Evolutionary conservation across 2,329 filamentous ascomycete species (phyloP).

Genomic region (Nemania abortiva): DNA sequence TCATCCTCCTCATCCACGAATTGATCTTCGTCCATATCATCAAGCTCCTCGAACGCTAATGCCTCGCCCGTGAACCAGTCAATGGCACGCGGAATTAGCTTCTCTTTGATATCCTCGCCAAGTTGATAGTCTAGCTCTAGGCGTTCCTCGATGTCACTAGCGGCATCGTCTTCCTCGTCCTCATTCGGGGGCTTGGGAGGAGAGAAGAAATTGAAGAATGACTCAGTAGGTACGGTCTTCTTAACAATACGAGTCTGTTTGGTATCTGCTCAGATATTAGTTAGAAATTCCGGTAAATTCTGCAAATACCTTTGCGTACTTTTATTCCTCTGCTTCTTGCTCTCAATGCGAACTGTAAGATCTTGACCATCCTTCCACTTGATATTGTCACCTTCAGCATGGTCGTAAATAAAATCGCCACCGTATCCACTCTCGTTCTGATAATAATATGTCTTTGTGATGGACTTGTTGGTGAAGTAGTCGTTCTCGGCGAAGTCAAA

Average conservation of each 20-base stretch:
- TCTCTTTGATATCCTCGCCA: slow-evolving; percentile 99
- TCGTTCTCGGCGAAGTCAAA: slow-evolving; percentile 97
- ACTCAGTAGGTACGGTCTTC: slow-evolving; percentile 98
- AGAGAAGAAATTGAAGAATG: slow-evolving; percentile 99
- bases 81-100: slow-evolving; percentile 96
- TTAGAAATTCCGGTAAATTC: background rate
- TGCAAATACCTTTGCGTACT: slow-evolving; percentile 69
- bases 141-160: slow-evolving; percentile 94
- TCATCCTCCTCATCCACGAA: slow-evolving; percentile 89
- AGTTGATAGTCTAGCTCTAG: slow-evolving; percentile 98
- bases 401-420: slow-evolving; percentile 99
- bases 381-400: slow-evolving; percentile 97
- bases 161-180: slow-evolving; percentile 79
- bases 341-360: slow-evolving; percentile 92
- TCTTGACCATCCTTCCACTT: slow-evolving; percentile 96
- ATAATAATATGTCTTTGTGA: slow-evolving; percentile 99
- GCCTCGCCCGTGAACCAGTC: slow-evolving; percentile 99
- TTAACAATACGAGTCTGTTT: slow-evolving; percentile 99
- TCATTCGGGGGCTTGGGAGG: slow-evolving; percentile 84
- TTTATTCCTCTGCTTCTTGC: slow-evolving; percentile 99
- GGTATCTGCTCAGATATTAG: slow-evolving; percentile 73
- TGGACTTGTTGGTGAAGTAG: slow-evolving; percentile 96
- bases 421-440: slow-evolving; percentile 98
- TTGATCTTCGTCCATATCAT: slow-evolving; percentile 83
- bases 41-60: slow-evolving; percentile 93